Evolutionary conservation across 148 eudicot genomes (phyloP).

Genomic region (Selenicereus undatus): DNA sequence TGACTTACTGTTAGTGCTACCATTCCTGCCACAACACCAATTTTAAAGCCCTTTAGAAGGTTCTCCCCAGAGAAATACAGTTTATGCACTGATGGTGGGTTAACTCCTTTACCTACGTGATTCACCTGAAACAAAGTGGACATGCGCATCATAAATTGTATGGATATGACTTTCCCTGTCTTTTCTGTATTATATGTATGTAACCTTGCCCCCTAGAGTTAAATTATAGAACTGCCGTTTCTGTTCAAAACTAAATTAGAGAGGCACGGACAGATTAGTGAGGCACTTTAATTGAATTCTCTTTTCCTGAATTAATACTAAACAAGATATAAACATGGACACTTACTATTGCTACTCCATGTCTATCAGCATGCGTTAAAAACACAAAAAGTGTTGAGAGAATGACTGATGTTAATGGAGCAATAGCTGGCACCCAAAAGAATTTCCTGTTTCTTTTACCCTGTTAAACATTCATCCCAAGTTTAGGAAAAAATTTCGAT

Average conservation of each 20-base stretch:
- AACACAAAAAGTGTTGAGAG: constrained; percentile 55
- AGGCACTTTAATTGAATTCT: too few species aligned
- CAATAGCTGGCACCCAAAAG: constrained; percentile 63
- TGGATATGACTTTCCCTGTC: not conserved
- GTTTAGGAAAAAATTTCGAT: constrained; percentile 26
- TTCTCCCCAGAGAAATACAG: constrained; percentile 55
- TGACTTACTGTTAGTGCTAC: constrained; percentile 66
- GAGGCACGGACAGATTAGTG: not conserved
- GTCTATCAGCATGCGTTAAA: constrained; percentile 51
- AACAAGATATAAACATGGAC: not conserved
- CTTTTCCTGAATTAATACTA: not conserved
- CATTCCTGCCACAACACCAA: constrained; percentile 77
- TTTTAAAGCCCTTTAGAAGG: constrained; percentile 57
- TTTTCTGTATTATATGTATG: not conserved
- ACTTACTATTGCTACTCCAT: constrained; percentile 65
- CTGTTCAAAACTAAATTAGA: too few species aligned
- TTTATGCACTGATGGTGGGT: constrained; percentile 49
- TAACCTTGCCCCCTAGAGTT: not conserved
- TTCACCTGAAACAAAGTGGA: constrained; percentile 44
- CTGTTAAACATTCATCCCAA: constrained; percentile 29
- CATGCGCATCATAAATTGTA: not conserved
- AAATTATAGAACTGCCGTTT: not conserved
- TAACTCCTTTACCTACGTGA: constrained; percentile 59
- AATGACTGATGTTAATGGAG: constrained; percentile 50
- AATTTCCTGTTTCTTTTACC: constrained; percentile 55